Conservation (phyloP, 192 early-diverging fungal species). For the Backusella luteola region DNA sequence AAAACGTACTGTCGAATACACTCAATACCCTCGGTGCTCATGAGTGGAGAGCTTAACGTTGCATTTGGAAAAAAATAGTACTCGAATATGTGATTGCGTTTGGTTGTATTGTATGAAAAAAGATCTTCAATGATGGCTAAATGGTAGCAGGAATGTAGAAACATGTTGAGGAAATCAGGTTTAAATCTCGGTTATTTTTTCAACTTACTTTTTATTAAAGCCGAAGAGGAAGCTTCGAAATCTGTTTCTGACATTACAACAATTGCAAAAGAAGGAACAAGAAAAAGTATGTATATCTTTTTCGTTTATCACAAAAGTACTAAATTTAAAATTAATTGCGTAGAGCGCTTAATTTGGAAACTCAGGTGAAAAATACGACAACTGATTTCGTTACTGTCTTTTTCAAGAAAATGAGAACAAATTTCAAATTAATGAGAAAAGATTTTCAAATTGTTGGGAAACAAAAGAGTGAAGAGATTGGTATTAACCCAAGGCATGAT, state of each 20-base stretch:
- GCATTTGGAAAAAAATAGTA: conserved; percentile 54
- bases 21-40: conserved; percentile 45
- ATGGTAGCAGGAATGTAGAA: background rate
- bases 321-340: no score
- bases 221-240: conserved; percentile 5
- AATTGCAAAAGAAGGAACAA: background rate
- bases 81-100: conserved; percentile 50
- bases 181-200: background rate
- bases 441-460: no score
- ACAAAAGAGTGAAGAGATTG: no score
- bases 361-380: no score
- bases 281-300: background rate
- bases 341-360: no score
- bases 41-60: conserved; percentile 44
- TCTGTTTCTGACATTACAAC: conserved; percentile 5
- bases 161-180: background rate
- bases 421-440: no score
- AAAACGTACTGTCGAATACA: conserved; percentile 48
- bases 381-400: no score
- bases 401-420: no score
- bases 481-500: no score
- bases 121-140: conserved; percentile 44
- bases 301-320: no score
- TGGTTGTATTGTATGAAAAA: conserved; percentile 46
- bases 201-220: background rate